Base-by-base conservation (phyloP, 805 yeast genomes). In the Debaryomyces tyrocola region DNA sequence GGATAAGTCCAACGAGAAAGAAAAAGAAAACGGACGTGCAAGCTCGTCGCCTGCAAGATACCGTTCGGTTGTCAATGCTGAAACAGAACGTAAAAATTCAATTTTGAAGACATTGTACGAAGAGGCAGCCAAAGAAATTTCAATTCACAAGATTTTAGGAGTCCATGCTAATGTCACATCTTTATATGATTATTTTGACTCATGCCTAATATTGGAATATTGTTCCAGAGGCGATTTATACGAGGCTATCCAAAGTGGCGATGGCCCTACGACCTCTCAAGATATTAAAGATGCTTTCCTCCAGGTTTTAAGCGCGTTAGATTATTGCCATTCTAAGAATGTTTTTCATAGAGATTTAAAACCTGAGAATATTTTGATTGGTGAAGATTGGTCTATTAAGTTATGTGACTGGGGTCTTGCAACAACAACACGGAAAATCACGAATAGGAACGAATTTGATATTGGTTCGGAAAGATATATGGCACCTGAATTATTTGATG, bases 401-500 rank as follows among this genome's bases (percentile, higher is more conserved):
- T 62, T 79, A 33, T 78, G 84, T 44, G 84, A 79, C 62, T 79
- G 82, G 75, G 84, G 84, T 1, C 66, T 79, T 51, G 83, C 84
- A 1, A 78, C 84, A 4, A 78, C 79, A 27, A 62, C 67, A 28
- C 69, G 70, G 40, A 66, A 69, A 39, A 83, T 88, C 56, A 67
- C 79, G 31, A 90, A 89, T 58, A 62, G 54, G 20, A 57, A 52
- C 40, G 77, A 72, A 48, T 87, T 90, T 62, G 96, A 88, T 50
- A 87, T 89, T 48, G 97, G 97, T 20, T 82, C 89, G 45, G 96
- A 89, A 66, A 76, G 96, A 51, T 90, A 90, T 66, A 90, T 90
- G 97, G 95, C 97, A 0, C 97, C 97, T 1, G 97, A 90, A 61
- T 68, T 90, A 47, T 84, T 90, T 60, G 96, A 90, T 45, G 54